Conservation (phyloP, 768 basidiomycete genomes). For the Boletus subparvulus region DNA sequence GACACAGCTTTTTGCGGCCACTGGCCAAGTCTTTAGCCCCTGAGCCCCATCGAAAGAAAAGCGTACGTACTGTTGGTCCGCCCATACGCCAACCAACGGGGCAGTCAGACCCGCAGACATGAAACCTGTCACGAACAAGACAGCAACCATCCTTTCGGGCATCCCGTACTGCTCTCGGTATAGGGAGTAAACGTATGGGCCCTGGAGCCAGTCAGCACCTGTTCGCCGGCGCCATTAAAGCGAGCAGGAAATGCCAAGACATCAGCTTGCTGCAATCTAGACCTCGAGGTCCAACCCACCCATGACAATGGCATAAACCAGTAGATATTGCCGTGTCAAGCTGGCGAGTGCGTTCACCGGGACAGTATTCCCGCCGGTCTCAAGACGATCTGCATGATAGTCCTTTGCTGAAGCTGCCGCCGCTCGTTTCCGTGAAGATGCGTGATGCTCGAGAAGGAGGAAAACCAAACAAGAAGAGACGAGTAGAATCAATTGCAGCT, state of each 20-base stretch:
- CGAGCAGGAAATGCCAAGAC: not conserved
- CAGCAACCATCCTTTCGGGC: slow-evolving; percentile 61
- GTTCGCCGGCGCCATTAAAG: not conserved
- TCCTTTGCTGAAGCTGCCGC: slow-evolving; percentile 24
- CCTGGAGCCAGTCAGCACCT: slow-evolving; percentile 81
- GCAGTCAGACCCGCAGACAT: slow-evolving; percentile 66
- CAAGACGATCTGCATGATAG: slow-evolving; percentile 26
- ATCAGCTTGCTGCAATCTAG: not conserved
- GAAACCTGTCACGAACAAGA: slow-evolving; percentile 79
- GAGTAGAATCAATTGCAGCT: slow-evolving; percentile 40
- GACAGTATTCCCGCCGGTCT: slow-evolving; percentile 28
- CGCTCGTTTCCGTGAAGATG: slow-evolving; percentile 26
- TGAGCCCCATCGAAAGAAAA: not conserved
- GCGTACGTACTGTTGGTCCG: slow-evolving; percentile 56
- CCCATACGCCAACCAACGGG: slow-evolving; percentile 74
- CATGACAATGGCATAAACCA: slow-evolving; percentile 75
- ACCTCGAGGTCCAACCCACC: slow-evolving; percentile 39
- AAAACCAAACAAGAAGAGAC: slow-evolving; percentile 34
- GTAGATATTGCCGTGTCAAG: slow-evolving; percentile 52
- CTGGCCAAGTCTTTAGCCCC: slow-evolving; percentile 34
- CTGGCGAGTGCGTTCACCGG: slow-evolving; percentile 29
- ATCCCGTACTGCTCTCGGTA: slow-evolving; percentile 68
- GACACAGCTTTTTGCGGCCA: slow-evolving; percentile 65
- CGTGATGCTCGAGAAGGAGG: slow-evolving; percentile 36
- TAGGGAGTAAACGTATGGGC: slow-evolving; percentile 75